Conservation (phyloP, 1,284 basidiomycete species). For the Grifola frondosa region DNA sequence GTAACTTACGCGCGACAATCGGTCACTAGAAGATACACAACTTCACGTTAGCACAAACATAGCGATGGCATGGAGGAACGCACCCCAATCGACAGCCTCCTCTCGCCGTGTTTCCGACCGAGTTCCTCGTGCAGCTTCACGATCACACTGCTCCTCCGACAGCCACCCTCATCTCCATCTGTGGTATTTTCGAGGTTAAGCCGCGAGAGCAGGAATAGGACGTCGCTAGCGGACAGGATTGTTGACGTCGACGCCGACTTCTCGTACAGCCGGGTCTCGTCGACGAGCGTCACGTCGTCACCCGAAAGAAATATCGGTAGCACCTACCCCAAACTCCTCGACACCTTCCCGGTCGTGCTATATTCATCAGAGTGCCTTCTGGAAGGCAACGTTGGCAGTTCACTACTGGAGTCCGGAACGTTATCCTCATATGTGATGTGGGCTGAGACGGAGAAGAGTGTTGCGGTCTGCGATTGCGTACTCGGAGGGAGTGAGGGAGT, state of each 20-base stretch:
- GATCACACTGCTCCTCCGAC: conserved; percentile 49
- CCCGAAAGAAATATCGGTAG: too few species aligned
- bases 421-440: too few species aligned
- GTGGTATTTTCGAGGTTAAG: conserved; percentile 46
- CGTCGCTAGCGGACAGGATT: conserved; percentile 46
- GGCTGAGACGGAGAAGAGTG: too few species aligned
- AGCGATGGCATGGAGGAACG: conserved; percentile 27
- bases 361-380: too few species aligned
- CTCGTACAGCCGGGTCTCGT: conserved; percentile 40
- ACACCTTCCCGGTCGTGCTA: too few species aligned
- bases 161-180: conserved; percentile 30
- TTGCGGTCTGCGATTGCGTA: too few species aligned
- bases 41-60: neutral
- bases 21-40: too few species aligned
- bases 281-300: conserved; percentile 8
- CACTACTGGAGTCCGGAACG: too few species aligned
- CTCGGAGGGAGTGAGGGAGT: too few species aligned
- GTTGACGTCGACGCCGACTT: conserved; percentile 60
- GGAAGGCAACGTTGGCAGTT: too few species aligned
- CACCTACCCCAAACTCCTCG: too few species aligned
- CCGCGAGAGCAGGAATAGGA: conserved; percentile 49
- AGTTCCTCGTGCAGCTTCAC: conserved; percentile 74
- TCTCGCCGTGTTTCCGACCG: conserved; percentile 50
- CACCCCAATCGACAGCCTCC: conserved; percentile 68
- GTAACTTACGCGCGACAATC: conserved; percentile 72